A percentile compares a stretch with the other conserved stretches of the same genome.
These are phyloP conservation scores for Thelephora terrestris DNA, from an alignment of 1,284 basidiomycete genomes.

Conservation along the genomic window DNA sequence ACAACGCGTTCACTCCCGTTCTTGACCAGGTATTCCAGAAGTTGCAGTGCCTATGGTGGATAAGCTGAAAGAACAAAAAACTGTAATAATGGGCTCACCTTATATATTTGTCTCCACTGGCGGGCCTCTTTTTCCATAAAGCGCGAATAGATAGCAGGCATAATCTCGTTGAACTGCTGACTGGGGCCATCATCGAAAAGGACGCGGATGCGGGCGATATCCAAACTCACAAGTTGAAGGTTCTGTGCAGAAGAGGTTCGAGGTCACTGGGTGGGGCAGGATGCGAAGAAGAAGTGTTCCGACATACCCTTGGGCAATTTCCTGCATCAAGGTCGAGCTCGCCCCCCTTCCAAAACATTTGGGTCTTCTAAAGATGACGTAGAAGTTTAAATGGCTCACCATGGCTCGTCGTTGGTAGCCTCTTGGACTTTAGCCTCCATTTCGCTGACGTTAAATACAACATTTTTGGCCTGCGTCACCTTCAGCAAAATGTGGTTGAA, in stretches of 20 bases:
- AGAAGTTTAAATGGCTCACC: slow-evolving; percentile 42
- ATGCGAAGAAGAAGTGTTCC: not conserved
- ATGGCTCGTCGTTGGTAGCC: slow-evolving; percentile 97
- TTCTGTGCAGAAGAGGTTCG: slow-evolving; percentile 35
- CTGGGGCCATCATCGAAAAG: slow-evolving; percentile 28
- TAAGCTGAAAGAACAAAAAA: no score
- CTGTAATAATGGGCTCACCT: slow-evolving; percentile 37
- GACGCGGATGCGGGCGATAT: not conserved
- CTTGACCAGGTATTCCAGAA: slow-evolving; percentile 94
- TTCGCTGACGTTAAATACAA: slow-evolving; percentile 91
- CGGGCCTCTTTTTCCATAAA: slow-evolving; percentile 98
- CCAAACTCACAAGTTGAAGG: slow-evolving; percentile 78
- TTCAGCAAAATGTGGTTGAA: not conserved
- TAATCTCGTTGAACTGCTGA: slow-evolving; percentile 99
- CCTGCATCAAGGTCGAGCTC: slow-evolving; percentile 96
- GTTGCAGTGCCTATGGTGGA: slow-evolving; percentile 65
- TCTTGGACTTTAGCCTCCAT: slow-evolving; percentile 97
- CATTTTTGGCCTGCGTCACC: slow-evolving; percentile 67
- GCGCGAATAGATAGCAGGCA: slow-evolving; percentile 93
- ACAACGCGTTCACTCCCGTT: slow-evolving; percentile 98
- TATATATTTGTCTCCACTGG: slow-evolving; percentile 99
- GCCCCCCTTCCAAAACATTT: slow-evolving; percentile 64
- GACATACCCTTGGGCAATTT: slow-evolving; percentile 89
- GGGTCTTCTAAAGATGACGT: not conserved
- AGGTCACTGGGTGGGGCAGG: not conserved